These are phyloP conservation scores for Mortierella sp. DNA, from an alignment of 371 early-diverging fungal genomes.

Conservation along the genomic window DNA sequence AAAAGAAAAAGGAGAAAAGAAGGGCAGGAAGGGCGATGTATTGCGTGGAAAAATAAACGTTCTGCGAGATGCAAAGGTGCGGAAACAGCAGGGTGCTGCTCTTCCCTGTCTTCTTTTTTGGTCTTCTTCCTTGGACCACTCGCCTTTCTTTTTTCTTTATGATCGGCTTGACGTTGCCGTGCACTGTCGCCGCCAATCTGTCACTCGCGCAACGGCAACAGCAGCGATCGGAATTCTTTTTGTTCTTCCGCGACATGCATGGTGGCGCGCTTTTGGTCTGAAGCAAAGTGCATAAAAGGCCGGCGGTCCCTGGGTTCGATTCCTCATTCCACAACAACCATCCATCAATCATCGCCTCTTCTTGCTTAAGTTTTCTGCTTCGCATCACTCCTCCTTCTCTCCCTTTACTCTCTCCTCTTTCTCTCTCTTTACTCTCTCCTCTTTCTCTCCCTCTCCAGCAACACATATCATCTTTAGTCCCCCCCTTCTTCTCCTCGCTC, in stretches of 20 bases:
- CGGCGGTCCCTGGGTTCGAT: background rate
- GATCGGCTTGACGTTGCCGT: background rate
- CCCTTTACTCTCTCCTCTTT: background rate
- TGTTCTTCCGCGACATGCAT: background rate
- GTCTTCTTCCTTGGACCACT: background rate
- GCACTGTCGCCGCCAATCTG: background rate
- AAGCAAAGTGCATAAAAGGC: background rate
- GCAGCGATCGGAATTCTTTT: background rate
- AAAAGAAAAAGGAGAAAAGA: background rate
- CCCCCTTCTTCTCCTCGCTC: too few relatives aligned
- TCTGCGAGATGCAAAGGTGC: background rate
- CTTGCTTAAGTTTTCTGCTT: background rate
- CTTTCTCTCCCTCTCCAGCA: too few relatives aligned
- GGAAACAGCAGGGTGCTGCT: background rate
- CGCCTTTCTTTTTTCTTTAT: background rate
- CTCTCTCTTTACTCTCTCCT: background rate
- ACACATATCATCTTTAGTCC: too few relatives aligned
- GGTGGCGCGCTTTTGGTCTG: background rate
- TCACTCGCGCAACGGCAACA: constrained; percentile 8
- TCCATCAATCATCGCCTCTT: background rate
- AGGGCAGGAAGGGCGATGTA: background rate
- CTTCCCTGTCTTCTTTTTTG: background rate
- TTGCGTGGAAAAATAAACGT: background rate
- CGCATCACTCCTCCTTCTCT: background rate
- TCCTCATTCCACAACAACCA: background rate